A percentile compares a stretch with the other conserved stretches of the same genome.
Conservation (phyloP, 371 early-diverging fungal species). For the Polyrhizophydium stewartii region DNA sequence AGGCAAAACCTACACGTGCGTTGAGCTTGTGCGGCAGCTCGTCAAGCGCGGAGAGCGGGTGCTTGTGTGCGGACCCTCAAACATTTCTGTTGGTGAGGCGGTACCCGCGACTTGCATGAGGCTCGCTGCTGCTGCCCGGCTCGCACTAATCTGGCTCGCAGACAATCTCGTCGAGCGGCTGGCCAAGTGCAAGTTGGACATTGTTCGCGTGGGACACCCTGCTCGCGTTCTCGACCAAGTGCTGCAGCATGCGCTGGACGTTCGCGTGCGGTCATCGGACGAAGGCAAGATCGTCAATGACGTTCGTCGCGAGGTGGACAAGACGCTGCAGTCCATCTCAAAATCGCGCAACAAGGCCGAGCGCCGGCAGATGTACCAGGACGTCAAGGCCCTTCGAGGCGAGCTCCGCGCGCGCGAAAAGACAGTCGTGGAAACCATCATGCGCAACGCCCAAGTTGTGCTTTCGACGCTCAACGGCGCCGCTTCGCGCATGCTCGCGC, state of each 20-base stretch:
- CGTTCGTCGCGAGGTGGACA: conserved; percentile 76
- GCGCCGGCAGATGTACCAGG: conserved; percentile 58
- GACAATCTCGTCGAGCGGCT: conserved; percentile 83
- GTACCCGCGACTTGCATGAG: not conserved
- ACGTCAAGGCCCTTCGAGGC: conserved; percentile 67
- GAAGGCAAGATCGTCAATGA: conserved; percentile 74
- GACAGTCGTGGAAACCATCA: conserved; percentile 59
- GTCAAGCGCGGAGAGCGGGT: conserved; percentile 60
- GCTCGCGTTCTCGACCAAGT: conserved; percentile 72
- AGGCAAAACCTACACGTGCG: conserved; percentile 91
- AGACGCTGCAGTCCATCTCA: conserved; percentile 50
- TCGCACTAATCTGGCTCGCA: conserved; percentile 8
- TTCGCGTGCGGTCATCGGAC: conserved; percentile 65
- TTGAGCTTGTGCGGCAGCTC: conserved; percentile 83
- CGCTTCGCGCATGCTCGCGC: conserved; percentile 50
- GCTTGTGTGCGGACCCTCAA: conserved; percentile 92
- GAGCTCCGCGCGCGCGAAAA: conserved; percentile 64
- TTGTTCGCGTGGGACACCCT: conserved; percentile 86
- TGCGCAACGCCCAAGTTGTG: conserved; percentile 54
- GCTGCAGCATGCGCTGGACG: conserved; percentile 64
- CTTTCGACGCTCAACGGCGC: conserved; percentile 42
- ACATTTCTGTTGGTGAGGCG: conserved; percentile 78
- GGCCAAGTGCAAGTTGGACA: conserved; percentile 49
- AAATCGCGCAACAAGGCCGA: conserved; percentile 66
- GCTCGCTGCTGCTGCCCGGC: not conserved